A percentile compares a stretch with the other conserved stretches of the same genome.
phyloP scores from a whole-genome alignment of 2,329 filamentous ascomycete genomes.

The Penicillium expansum region DNA sequence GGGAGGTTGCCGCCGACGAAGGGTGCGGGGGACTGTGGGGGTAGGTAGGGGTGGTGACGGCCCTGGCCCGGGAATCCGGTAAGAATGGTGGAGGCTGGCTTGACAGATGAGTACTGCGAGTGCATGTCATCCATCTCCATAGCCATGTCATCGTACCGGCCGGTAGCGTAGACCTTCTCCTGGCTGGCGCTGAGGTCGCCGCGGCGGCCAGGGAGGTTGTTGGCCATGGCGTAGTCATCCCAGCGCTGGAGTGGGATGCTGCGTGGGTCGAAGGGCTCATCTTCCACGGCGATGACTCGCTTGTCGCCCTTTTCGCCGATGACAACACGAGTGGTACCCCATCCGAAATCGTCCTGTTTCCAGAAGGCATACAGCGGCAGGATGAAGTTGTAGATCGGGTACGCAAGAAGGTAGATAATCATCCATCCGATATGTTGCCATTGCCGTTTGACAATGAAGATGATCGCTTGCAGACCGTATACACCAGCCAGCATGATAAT shows the following conservation, averaged over 20 bases:
- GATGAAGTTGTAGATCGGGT: conserved; percentile 87
- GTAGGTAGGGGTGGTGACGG: conserved; percentile 66
- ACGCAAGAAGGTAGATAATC: conserved; percentile 96
- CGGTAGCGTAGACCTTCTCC: conserved; percentile 52
- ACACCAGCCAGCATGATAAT: conserved; percentile 85
- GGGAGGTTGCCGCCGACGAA: conserved; percentile 54
- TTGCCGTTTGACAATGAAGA: conserved; percentile 94
- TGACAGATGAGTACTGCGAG: conserved; percentile 89
- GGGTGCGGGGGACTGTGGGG: conserved; percentile 75
- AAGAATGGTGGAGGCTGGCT: conserved; percentile 80
- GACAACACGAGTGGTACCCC: conserved; percentile 98
- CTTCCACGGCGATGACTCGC: conserved; percentile 78
- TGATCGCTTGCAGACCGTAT: conserved; percentile 91
- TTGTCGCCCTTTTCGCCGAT: conserved; percentile 91
- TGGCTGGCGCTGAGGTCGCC: conserved; percentile 66
- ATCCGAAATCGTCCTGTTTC: conserved; percentile 98
- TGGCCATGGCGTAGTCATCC: conserved; percentile 88
- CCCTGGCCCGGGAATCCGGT: conserved; percentile 72
- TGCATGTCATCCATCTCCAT: conserved; percentile 96
- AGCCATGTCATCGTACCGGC: conserved; percentile 70
- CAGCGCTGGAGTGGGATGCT: conserved; percentile 92
- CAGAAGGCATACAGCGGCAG: conserved; percentile 98
- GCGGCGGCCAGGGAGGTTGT: conserved; percentile 87
- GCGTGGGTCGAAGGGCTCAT: conserved; percentile 84
- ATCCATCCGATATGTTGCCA: conserved; percentile 99